Evolutionary conservation across 208 protist genomes (phyloP).

Genomic region (Crithidia sp.): DNA sequence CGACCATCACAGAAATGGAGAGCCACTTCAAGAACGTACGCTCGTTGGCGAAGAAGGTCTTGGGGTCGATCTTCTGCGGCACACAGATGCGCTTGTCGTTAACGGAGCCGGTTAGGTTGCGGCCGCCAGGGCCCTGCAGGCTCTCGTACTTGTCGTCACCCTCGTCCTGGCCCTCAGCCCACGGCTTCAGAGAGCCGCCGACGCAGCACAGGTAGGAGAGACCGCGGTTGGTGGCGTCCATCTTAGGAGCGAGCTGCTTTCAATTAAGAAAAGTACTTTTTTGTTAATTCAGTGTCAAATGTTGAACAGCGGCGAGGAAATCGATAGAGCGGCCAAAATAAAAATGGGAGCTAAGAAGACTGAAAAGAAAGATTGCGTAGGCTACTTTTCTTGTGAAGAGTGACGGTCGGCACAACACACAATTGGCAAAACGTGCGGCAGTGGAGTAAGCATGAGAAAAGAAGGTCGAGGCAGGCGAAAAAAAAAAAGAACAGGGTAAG

Average conservation of each 20-base stretch:
- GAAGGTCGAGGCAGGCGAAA: too few species aligned
- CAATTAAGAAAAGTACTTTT: neutral
- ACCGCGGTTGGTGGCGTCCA: conserved; percentile 58
- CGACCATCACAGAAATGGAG: conserved; percentile 89
- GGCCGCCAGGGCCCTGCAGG: conserved; percentile 68
- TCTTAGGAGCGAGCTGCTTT: conserved; percentile 1
- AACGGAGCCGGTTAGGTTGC: conserved; percentile 82
- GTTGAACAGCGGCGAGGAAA: too few species aligned
- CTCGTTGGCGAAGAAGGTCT: conserved; percentile 94
- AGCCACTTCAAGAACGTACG: conserved; percentile 94
- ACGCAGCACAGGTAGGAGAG: conserved; percentile 78
- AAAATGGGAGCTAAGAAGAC: too few species aligned
- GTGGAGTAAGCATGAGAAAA: too few species aligned
- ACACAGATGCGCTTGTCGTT: conserved; percentile 90
- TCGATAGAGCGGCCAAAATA: too few species aligned
- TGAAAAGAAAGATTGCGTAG: too few species aligned
- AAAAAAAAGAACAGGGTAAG: too few species aligned
- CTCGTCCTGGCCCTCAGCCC: conserved; percentile 88
- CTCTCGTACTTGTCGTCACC: conserved; percentile 85
- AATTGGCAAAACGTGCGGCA: too few species aligned
- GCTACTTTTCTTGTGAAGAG: too few species aligned
- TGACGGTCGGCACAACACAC: too few species aligned
- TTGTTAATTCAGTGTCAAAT: too few species aligned
- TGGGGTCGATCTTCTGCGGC: conserved; percentile 93
- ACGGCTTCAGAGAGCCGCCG: conserved; percentile 73